Base-by-base conservation (phyloP, 2,329 filamentous ascomycete species). In the Fusarium sp. region DNA sequence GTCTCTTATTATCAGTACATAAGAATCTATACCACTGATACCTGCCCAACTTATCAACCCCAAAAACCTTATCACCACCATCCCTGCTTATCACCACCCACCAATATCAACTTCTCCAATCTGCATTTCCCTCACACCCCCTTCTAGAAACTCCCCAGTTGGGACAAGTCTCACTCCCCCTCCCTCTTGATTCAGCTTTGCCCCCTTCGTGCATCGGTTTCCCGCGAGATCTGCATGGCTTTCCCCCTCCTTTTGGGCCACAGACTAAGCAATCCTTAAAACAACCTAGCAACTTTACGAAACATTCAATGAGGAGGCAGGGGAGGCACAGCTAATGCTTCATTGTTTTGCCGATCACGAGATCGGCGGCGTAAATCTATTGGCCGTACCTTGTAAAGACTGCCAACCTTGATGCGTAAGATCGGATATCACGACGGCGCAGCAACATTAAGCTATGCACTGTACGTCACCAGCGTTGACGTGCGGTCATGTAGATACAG, bases 341-440 rank as follows among this genome's bases (percentile, higher is more conserved):
- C 10, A 38, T 48, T 41, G 42, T 44, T 12, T 48, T 23, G 66
- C 66, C 66, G 66, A 69, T 69, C 66, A 52, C 66, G 66, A 42
- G 66, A 67, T 69, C 66, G 66, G 66, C 52, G 11, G 24, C 21
- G 18, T 12, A n/a, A 20, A 43, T 21, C 39, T 8, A 52, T 52
- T 52, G 49, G 59, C 65, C 59, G 66, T 59, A 47, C 35, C 31
- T 24, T 41, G 37, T 42, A 43, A 48, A 26, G 61, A 26, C 39
- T 53, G 50, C 39, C 46, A 66, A 47, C 50, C 38, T 20, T 29
- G n/a, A 47, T 42, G 56, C 47, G 31, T n/a, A 12, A 31, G 38
- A 66, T 58, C 44, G 53, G 23, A 47, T 41, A 50, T 48, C 41
- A 38, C n/a, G 38, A 37, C 29, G 44, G 53, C 24, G 29, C 35